phyloP scores from a whole-genome alignment of 495 filamentous ascomycete species.

The Aspergillus sparsus region DNA sequence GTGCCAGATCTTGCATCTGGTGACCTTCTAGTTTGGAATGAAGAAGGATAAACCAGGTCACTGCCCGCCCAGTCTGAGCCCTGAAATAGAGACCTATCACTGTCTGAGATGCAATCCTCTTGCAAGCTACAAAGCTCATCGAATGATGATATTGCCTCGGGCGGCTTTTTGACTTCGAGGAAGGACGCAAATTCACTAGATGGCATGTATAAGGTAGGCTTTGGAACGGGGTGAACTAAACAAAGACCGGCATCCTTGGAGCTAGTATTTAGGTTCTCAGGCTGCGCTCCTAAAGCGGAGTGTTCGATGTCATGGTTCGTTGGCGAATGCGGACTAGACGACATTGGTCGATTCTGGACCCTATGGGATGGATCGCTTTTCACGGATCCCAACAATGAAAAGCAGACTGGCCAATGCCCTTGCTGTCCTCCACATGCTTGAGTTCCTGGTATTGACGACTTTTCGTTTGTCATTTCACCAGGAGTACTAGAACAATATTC shows the following conservation, averaged over 20 bases:
- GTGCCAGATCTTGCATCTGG: constrained; percentile 11
- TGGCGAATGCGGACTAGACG: background rate
- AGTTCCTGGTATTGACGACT: constrained; percentile 2
- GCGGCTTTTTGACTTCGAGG: constrained; percentile 1
- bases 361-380: constrained; percentile 4
- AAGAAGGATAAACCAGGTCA: constrained; percentile 4
- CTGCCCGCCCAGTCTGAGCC: constrained; percentile 12
- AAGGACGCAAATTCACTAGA: constrained; percentile 15
- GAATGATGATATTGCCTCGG: constrained; percentile 3
- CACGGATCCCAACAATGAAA: constrained; percentile 5
- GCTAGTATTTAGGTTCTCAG: background rate
- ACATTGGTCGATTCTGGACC: constrained; percentile 13
- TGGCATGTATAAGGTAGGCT: constrained; percentile 13
- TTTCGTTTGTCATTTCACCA: constrained; percentile 13
- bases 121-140: background rate
- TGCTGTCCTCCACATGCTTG: constrained; percentile 2
- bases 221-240: constrained; percentile 21
- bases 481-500: constrained; percentile 9
- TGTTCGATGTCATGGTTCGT: background rate
- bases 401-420: constrained; percentile 11
- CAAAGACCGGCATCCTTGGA: constrained; percentile 1
- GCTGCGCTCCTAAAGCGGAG: background rate
- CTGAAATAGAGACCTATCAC: background rate
- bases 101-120: constrained; percentile 8
- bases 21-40: constrained; percentile 3